Base-by-base conservation (phyloP, 345 rosid species). In the Bretschneidera sinensis region DNA sequence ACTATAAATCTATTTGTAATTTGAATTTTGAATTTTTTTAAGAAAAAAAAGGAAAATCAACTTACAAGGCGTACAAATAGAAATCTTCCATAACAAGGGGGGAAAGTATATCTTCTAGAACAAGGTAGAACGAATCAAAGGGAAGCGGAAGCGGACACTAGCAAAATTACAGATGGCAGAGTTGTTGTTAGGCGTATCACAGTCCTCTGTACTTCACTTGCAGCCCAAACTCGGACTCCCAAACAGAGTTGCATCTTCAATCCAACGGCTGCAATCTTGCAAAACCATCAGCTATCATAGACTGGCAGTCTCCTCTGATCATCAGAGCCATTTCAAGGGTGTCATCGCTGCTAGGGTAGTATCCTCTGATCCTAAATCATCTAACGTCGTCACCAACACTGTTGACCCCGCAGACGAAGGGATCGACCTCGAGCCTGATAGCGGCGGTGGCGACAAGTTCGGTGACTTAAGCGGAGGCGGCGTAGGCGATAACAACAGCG, bases 401-500 rank as follows among this genome's bases (percentile, higher is more conserved):
- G 45, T 5, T 11, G 45, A 39, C 45, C 10, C 45, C 15, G 45
- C 45, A 39, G 15, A 39, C 45, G 16, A 39, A 39, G 45, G 45
- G 45, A 13, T 7, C 45, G 45, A 39, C 15, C 45, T 5, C 45
- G 45, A 39, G 45, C 16, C 16, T 4, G 45, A 39, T 5, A 39
- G 4, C 45, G 45, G 45, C 6, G 45, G 45, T 5, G 45, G 45
- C 16, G 45, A 39, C 10, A 39, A 39, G 45, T 39, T 39, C 15
- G 45, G 43, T 10, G 57, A 24, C 21, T 35, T 1, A 55, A 60
- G 25, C 34, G 59, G 25, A 57, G 72, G 0, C 45, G 45, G 45
- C 11, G 65, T 19, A 21, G 60, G 60, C 0, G 72, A 67, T 0
- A 63, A 60, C 24, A 34, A 35, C 43, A 63, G 71, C 4, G 63